phyloP scores from a whole-genome alignment of 2,329 filamentous ascomycete species.

The Hansfordia pulvinata region DNA sequence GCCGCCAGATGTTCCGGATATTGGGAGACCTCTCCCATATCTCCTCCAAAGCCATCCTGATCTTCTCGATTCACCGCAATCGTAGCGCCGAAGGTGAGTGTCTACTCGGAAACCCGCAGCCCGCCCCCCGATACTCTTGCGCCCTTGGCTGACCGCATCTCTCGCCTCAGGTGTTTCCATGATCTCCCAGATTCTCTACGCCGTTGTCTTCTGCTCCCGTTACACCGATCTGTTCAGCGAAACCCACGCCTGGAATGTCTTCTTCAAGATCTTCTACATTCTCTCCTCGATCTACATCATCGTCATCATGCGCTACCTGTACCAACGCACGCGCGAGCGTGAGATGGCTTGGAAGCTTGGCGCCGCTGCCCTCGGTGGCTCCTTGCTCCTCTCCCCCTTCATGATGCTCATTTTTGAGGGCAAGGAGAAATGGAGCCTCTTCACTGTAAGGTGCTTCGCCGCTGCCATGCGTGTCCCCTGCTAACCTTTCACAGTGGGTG shows the following conservation, averaged over 20 bases:
- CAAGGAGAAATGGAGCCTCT: conserved; percentile 30
- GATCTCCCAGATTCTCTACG: conserved; percentile 82
- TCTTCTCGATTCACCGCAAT: conserved; percentile 82
- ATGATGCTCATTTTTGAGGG: conserved; percentile 54
- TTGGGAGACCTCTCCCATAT: conserved; percentile 76
- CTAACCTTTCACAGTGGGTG: conserved; percentile 43
- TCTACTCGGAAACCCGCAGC: neutral
- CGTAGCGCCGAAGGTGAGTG: conserved; percentile 32
- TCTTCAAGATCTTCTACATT: conserved; percentile 86
- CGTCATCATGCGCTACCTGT: conserved; percentile 74
- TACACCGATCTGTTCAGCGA: conserved; percentile 71
- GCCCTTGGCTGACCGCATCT: no score
- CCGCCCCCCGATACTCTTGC: neutral
- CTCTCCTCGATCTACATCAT: conserved; percentile 75
- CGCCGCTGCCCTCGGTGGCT: conserved; percentile 51
- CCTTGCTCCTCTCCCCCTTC: conserved; percentile 56
- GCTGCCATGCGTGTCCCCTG: conserved; percentile 1
- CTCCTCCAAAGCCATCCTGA: conserved; percentile 77
- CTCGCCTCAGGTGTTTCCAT: conserved; percentile 82
- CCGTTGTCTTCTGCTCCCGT: conserved; percentile 69
- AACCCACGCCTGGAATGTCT: conserved; percentile 51
- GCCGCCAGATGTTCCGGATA: conserved; percentile 51
- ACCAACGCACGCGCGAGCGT: conserved; percentile 73
- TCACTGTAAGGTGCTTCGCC: conserved; percentile 25
- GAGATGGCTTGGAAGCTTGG: conserved; percentile 93